A percentile compares a stretch with the other conserved stretches of the same genome.
phyloP scores from a whole-genome alignment of 2,329 filamentous ascomycete genomes.

The Tetracladium maxilliforme region DNA sequence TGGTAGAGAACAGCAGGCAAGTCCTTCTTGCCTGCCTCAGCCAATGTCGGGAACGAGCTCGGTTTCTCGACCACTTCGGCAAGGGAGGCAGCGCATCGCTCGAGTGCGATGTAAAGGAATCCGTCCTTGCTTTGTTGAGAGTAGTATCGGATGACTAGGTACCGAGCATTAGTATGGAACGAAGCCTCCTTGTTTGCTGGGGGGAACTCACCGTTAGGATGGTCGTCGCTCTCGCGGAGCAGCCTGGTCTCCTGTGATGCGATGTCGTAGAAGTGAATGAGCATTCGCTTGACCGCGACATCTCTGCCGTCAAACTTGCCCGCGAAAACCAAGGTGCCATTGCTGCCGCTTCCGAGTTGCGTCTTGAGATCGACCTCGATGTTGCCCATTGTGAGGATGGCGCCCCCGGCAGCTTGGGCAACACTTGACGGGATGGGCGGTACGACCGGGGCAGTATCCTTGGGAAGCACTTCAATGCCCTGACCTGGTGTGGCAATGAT shows the following conservation, averaged over 20 bases:
- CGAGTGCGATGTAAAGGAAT: conserved; percentile 92
- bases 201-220: conserved; percentile 54
- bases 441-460: conserved; percentile 45
- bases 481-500: too few relatives aligned
- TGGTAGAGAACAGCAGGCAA: conserved; percentile 72
- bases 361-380: conserved; percentile 49
- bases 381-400: conserved; percentile 45
- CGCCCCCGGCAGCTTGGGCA: conserved; percentile 42
- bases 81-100: conserved; percentile 84
- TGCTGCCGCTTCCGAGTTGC: conserved; percentile 67
- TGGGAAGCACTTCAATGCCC: conserved; percentile 33
- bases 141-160: conserved; percentile 79
- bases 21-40: conserved; percentile 59
- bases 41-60: conserved; percentile 49
- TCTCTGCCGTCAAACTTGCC: conserved; percentile 89
- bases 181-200: conserved; percentile 1
- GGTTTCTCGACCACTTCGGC: conserved; percentile 81
- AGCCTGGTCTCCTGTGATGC: conserved; percentile 87
- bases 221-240: conserved; percentile 84
- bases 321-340: conserved; percentile 91
- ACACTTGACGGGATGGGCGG: conserved; percentile 37
- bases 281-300: conserved; percentile 92
- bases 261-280: conserved; percentile 90
- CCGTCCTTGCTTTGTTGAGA: conserved; percentile 78
- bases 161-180: conserved; percentile 10